A percentile compares a stretch with the other conserved stretches of the same genome.
phyloP scores from a whole-genome alignment of 768 basidiomycete species.

The Amanita rimosa region DNA sequence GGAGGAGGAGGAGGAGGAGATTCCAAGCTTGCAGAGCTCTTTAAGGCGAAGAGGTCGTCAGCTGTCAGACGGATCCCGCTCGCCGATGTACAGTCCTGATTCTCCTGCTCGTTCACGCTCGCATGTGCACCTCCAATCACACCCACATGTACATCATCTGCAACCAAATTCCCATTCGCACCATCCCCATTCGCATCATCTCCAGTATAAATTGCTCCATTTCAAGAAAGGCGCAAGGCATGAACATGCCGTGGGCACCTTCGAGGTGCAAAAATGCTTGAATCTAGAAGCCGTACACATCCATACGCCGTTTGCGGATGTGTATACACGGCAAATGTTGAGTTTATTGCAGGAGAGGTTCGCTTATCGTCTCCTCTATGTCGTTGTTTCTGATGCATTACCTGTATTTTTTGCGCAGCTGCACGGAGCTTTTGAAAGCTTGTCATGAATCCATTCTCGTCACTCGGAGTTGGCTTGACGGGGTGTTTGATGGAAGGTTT shows the following conservation, averaged over 20 bases:
- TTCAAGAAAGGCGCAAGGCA: slow-evolving; percentile 15
- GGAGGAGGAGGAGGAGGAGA: background rate
- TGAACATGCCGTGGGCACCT: slow-evolving; percentile 59
- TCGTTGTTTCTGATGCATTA: background rate
- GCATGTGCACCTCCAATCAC: background rate
- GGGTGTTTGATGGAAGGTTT: slow-evolving; percentile 24
- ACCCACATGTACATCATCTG: background rate
- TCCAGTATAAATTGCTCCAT: slow-evolving; percentile 26
- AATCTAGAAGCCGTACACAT: slow-evolving; percentile 50
- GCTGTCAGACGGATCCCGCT: background rate
- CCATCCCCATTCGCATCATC: slow-evolving; percentile 14
- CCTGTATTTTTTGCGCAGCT: slow-evolving; percentile 18
- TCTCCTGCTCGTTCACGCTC: background rate
- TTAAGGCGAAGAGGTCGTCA: background rate
- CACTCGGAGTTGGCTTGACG: slow-evolving; percentile 39
- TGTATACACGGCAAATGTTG: slow-evolving; percentile 30
- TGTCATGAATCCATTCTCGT: slow-evolving; percentile 29
- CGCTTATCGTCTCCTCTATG: background rate
- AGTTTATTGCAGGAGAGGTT: slow-evolving; percentile 36
- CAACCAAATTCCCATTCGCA: slow-evolving; percentile 9
- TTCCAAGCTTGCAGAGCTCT: background rate
- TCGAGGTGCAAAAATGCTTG: slow-evolving; percentile 61
- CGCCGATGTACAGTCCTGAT: background rate
- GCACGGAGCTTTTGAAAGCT: slow-evolving; percentile 37
- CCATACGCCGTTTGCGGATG: slow-evolving; percentile 33